Conservation (phyloP, 2,329 filamentous ascomycete genomes). For the Cryphonectria naterciae region DNA sequence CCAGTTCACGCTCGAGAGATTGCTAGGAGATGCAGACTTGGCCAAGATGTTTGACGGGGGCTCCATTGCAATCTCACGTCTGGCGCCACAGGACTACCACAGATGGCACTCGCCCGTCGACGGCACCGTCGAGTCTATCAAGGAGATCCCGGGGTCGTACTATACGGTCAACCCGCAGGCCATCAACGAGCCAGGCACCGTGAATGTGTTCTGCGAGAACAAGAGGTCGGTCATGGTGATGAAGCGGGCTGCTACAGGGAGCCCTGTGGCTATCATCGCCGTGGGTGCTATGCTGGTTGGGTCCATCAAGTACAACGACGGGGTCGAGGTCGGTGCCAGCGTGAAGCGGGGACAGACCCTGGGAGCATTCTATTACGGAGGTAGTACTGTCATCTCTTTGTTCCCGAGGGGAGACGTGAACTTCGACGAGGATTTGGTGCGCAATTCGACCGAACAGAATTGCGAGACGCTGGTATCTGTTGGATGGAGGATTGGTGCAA, state of each 20-base stretch:
- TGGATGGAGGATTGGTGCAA: slow-evolving; percentile 38
- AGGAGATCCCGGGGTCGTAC: slow-evolving; percentile 46
- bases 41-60: slow-evolving; percentile 41
- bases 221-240: slow-evolving; percentile 44
- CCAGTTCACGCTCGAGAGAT: slow-evolving; percentile 46
- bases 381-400: slow-evolving; percentile 46
- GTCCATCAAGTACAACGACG: slow-evolving; percentile 44
- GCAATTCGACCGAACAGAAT: slow-evolving; percentile 40
- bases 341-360: slow-evolving; percentile 45
- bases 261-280: slow-evolving; percentile 42
- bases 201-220: slow-evolving; percentile 50
- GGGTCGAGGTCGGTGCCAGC: slow-evolving; percentile 38
- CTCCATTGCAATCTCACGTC: slow-evolving; percentile 45
- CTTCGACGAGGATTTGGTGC: slow-evolving; percentile 45
- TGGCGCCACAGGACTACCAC: slow-evolving; percentile 51
- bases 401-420: slow-evolving; percentile 41
- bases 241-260: slow-evolving; percentile 35
- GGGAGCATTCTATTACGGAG: slow-evolving; percentile 46
- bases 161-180: slow-evolving; percentile 46
- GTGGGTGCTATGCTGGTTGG: slow-evolving; percentile 50
- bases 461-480: slow-evolving; percentile 47
- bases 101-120: slow-evolving; percentile 48
- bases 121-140: slow-evolving; percentile 43
- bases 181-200: slow-evolving; percentile 39
- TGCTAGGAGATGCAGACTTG: slow-evolving; percentile 41